phyloP scores from a whole-genome alignment of 2,329 filamentous ascomycete genomes.

The Monosporascus ibericus region DNA sequence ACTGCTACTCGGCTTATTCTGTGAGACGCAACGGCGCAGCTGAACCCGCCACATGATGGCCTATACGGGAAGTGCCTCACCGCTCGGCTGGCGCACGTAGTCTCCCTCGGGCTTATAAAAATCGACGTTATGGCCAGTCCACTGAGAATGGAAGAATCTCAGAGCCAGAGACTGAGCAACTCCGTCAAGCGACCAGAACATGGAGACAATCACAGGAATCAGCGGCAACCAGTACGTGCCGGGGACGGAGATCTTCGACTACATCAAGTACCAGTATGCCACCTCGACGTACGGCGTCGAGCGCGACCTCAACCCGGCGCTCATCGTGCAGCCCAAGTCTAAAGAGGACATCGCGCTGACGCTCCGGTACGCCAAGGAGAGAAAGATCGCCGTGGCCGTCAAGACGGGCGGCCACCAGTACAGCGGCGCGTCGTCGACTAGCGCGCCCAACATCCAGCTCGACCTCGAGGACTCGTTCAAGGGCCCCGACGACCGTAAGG shows the following conservation, averaged over 20 bases:
- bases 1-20: too few species aligned
- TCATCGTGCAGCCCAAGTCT: constrained; percentile 37
- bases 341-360: constrained; percentile 35
- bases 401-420: constrained; percentile 44
- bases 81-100: too few species aligned
- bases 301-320: constrained; percentile 35
- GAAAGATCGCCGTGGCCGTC: constrained; percentile 37
- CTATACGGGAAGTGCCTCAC: too few species aligned
- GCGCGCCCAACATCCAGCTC: constrained; percentile 38
- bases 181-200: neutral
- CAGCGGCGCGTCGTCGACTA: constrained; percentile 41
- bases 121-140: too few species aligned
- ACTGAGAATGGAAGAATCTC: too few species aligned
- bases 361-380: constrained; percentile 33
- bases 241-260: constrained; percentile 15
- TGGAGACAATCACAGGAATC: constrained; percentile 19
- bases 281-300: constrained; percentile 34
- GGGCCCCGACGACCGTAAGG: constrained; percentile 22
- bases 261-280: constrained; percentile 36
- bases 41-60: too few species aligned
- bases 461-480: constrained; percentile 36
- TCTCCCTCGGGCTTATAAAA: too few species aligned
- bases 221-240: constrained; percentile 18
- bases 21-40: too few species aligned
- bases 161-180: too few species aligned